Conservation (phyloP, 345 rosid species). For the Bruguiera sexangula region DNA sequence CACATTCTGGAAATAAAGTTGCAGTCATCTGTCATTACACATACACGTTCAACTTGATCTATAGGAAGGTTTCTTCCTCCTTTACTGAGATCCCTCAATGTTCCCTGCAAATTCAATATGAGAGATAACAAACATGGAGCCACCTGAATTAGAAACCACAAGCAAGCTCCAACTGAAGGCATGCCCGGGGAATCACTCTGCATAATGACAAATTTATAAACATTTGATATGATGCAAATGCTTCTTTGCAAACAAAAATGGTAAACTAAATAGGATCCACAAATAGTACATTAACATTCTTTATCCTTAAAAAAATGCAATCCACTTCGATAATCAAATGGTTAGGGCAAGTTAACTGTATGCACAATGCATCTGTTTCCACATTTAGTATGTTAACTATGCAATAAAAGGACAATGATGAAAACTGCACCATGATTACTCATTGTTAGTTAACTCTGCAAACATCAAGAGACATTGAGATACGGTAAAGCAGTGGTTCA, state of each 20-base stretch:
- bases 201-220: background rate
- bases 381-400: no score
- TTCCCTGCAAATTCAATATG: conserved; percentile 47
- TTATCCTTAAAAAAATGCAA: no score
- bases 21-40: conserved; percentile 14
- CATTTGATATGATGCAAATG: background rate
- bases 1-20: conserved; percentile 2
- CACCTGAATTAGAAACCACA: background rate
- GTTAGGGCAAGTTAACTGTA: no score
- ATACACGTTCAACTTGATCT: conserved; percentile 54
- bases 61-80: conserved; percentile 50
- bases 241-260: background rate
- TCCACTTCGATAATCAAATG: no score
- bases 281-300: no score
- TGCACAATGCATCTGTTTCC: no score
- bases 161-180: background rate
- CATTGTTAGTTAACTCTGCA: no score
- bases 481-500: no score
- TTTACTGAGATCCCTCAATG: conserved; percentile 64
- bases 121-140: conserved; percentile 2
- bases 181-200: background rate
- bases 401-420: no score
- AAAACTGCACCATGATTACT: no score
- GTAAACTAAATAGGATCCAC: background rate
- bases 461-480: no score